Base-by-base conservation (phyloP, 2,329 filamentous ascomycete species). In the Waltergamsia citrina region DNA sequence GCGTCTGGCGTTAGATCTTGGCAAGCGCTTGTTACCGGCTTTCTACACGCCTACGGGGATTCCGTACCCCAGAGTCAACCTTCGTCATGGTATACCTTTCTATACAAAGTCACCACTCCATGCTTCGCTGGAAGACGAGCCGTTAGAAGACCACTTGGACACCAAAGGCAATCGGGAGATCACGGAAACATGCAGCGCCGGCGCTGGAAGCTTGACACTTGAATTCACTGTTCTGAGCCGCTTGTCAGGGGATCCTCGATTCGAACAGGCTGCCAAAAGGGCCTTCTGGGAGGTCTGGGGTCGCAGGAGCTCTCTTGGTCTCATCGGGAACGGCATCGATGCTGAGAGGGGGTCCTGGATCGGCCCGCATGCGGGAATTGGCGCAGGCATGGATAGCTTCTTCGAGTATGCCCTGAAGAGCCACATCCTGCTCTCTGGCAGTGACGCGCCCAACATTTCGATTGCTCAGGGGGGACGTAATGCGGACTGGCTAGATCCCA, bases 271-370 rank as follows among this genome's bases (percentile, higher is more conserved):
- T 12, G 90, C 85, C 1, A 96, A 96, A 57, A 70, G 84, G 37
- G 90, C 92, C 1, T 98, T 98, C 50, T 95, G 90, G 87, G 83
- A 88, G 17, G 85, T 98, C n/a, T 98, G 92, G 92, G 69, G 80
- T 28, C 71, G 85, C 36, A 75, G 88, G 42, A 95, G 85, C 53
- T 74, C 78, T 26, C 85, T 94, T 47, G 86, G 85, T 4, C 67
- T 98, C 17, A 81, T 98, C 41, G 92, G 90, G 7, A 83, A 86
- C 37, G 90, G 88, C 3, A 87, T 98, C 40, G 90, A 94, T 59
- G 85, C 87, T 2, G 90, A 96, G 52, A 82, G 78, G 19, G 92
- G 90, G 0, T 71, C 82, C 44, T 98, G 92, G 92, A 80, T 92
- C 22, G 82, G 82, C 7, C 73, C 84, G 3, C 88, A 85, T 53